Evolutionary conservation across 2,329 filamentous ascomycete genomes (phyloP).

Genomic region (Arthroderma uncinatum): DNA sequence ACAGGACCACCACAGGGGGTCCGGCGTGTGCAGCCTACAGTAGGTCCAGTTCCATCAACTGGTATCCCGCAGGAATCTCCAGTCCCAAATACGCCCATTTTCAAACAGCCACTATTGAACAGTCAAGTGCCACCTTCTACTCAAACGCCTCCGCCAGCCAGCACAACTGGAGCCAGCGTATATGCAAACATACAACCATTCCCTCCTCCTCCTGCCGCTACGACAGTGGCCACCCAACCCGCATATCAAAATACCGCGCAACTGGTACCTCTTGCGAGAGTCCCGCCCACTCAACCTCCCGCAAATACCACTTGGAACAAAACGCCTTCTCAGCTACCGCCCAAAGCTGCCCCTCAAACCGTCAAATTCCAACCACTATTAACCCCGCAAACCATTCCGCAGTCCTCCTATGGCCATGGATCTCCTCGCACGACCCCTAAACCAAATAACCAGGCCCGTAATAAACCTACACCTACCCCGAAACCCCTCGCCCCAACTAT

Average conservation of each 20-base stretch:
- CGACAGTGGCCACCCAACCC: background rate
- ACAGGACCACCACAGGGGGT: background rate
- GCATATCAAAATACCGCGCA: background rate
- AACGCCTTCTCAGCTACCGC: background rate
- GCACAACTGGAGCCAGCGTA: background rate
- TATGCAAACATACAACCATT: constrained; percentile 5
- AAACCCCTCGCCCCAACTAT: background rate
- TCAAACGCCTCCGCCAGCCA: background rate
- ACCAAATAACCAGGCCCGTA: background rate
- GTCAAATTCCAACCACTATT: constrained; percentile 6
- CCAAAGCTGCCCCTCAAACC: background rate
- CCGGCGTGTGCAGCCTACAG: background rate
- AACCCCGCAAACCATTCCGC: constrained; percentile 3
- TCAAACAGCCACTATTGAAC: background rate
- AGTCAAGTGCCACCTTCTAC: background rate
- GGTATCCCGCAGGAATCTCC: background rate
- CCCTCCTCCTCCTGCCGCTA: background rate
- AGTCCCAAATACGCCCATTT: background rate
- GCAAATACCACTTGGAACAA: background rate
- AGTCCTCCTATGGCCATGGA: constrained; percentile 3
- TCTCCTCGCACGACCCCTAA: background rate
- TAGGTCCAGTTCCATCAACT: background rate
- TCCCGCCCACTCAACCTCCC: background rate
- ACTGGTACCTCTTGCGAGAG: background rate
- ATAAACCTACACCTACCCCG: background rate